Evolutionary conservation across 1,284 basidiomycete species (phyloP), one percentile per base, ranked within the genome.

Genomic region (Moniliella sp.): DNA sequence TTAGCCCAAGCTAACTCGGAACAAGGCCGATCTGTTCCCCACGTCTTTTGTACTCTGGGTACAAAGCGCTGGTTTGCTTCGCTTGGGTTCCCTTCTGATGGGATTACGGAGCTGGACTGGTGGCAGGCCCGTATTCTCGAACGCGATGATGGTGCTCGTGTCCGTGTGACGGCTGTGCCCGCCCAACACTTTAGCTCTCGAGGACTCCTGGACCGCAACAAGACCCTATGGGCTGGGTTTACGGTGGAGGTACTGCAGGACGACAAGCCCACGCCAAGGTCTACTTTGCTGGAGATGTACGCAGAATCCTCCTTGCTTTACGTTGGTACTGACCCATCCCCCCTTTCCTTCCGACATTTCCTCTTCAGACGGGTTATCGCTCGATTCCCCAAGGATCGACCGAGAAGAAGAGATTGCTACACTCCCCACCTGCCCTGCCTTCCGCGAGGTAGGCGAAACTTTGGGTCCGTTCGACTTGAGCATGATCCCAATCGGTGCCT

Each of bases 401-500:
- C 0, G 34, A n/a, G n/a, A 18, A 15, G 42, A 46, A 31, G 15
- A 47, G n/a, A 48, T 50, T 17, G 45, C 44, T 14, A 18, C 33
- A 3, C 36, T 50, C 13, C 41, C 45, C 1, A n/a, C 27, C 15
- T 50, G 45, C 25, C 50, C 50, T 2, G 47, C 47, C 15, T 52
- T 52, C 33, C 34, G 40, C 15, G 50, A 52, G 33, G 48, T 50
- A 13, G 50, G 50, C 9, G 43, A 50, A 13, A 25, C 28, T 8
- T 32, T 52, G 5, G 50, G 50, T 1, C 50, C 50, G 1, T 50
- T 52, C 16, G 50, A 52, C 25, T 35, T 48, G 0, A 30, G 35
- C 1, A 27, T 48, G 5, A 50, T 52, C 15, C 48, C 50, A 4
- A 51, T 50, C 15, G 50, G 50, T 4, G 50, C 50, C 21, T 52